Evolutionary conservation across 768 basidiomycete genomes (phyloP), one percentile per base, ranked within the genome.

Genomic region (Kwoniella botswanensis): DNA sequence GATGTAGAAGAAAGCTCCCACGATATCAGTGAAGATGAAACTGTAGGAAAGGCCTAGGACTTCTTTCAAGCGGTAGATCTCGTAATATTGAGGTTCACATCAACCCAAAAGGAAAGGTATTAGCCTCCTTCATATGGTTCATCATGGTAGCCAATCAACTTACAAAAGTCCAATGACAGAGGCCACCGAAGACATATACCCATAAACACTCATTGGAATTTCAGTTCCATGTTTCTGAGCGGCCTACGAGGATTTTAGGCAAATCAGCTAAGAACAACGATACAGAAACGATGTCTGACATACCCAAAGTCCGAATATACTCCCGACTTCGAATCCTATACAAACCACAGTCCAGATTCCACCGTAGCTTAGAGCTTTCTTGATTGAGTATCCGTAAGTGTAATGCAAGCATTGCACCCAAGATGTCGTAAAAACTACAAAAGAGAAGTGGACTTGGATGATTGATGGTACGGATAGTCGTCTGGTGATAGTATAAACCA

Each of bases 351-450:
- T 44, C 67, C 88, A 83, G 4, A 72, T 68, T 10, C 86, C 44
- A 0, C 86, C 83, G 50, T 88, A 80, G 4, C 83, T 58, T 44
- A 84, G 53, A 11, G 87, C 76, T 2, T 76, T 69, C 6, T 52
- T n/a, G 13, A 62, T 68, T 0, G 88, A 85, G 35, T 86, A 84
- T 18, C 83, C 84, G 0, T 80, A 76, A n/a, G 84, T 86, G 77
- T 93, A 93, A 79, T 91, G 88, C 65, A 89, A 85, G 74, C 91
- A 92, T 88, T 94, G 83, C 0, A 86, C 86, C 89, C 90, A 91
- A 1, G 89, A 89, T 13, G 90, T 72, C 6, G 90, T 84, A 0
- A 86, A 84, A 15, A 93, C 83, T 26, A 87, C 83, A 0, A 87
- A 87, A 75, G 93, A 91, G 1, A 76, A 56, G 66, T 85, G 85